phyloP scores from a whole-genome alignment of 2,329 filamentous ascomycete species.

The Penicillium aurantiogriseum region DNA sequence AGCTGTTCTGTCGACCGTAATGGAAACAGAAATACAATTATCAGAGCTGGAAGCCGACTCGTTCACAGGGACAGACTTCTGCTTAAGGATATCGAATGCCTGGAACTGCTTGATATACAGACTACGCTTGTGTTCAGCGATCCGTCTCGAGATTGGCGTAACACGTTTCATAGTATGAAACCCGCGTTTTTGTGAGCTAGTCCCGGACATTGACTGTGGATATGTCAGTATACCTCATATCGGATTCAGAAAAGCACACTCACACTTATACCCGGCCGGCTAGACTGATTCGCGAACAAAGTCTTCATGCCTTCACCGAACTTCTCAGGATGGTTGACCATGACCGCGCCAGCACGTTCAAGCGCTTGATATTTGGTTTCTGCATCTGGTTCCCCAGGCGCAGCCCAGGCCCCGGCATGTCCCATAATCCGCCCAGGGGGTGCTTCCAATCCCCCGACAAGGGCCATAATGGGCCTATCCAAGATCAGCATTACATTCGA shows the following conservation, averaged over 20 bases:
- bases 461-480: slow-evolving; percentile 66
- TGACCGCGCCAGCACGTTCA: slow-evolving; percentile 63
- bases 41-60: slow-evolving; percentile 39
- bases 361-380: slow-evolving; percentile 66
- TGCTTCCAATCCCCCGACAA: slow-evolving; percentile 67
- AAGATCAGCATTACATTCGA: slow-evolving; percentile 12
- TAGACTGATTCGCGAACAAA: slow-evolving; percentile 50
- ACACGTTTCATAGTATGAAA: slow-evolving; percentile 50
- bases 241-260: not conserved
- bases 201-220: slow-evolving; percentile 23
- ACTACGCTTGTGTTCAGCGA: slow-evolving; percentile 31
- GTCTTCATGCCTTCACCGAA: slow-evolving; percentile 68
- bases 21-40: slow-evolving; percentile 52
- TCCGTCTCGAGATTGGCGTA: slow-evolving; percentile 4
- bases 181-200: slow-evolving; percentile 47
- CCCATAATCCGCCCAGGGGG: slow-evolving; percentile 69
- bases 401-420: slow-evolving; percentile 71
- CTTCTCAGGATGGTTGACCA: slow-evolving; percentile 74
- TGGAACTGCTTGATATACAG: slow-evolving; percentile 57
- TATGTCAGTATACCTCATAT: slow-evolving; percentile 8
- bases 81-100: slow-evolving; percentile 56
- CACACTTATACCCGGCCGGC: slow-evolving; percentile 24
- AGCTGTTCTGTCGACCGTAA: slow-evolving; percentile 64
- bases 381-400: slow-evolving; percentile 64
- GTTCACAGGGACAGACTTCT: slow-evolving; percentile 49